Evolutionary conservation across 2,329 filamentous ascomycete genomes (phyloP).

Genomic region (Ophiostoma sp.): DNA sequence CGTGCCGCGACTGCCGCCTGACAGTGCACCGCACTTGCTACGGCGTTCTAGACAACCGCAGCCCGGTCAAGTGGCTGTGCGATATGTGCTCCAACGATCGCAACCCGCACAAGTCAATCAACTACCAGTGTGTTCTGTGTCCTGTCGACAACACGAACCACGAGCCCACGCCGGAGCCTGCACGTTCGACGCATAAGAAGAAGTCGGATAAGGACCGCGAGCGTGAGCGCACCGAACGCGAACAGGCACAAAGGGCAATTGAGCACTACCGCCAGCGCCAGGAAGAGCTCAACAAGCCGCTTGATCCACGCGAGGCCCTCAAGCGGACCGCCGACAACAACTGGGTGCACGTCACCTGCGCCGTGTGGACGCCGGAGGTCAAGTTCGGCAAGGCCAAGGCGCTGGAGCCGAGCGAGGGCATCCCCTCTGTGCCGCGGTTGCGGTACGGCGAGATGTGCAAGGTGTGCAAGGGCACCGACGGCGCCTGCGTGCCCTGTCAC

Average conservation of each 20-base stretch:
- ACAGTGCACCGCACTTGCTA: slow-evolving; percentile 92
- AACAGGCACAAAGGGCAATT: slow-evolving; percentile 70
- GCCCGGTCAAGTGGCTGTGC: slow-evolving; percentile 79
- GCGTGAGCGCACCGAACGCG: slow-evolving; percentile 78
- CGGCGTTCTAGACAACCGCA: slow-evolving; percentile 67
- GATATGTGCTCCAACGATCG: slow-evolving; percentile 96
- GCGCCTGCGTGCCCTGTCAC: slow-evolving; percentile 81
- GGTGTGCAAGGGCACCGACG: slow-evolving; percentile 65
- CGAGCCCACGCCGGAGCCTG: slow-evolving; percentile 70
- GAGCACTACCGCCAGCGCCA: slow-evolving; percentile 81
- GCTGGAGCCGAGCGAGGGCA: slow-evolving; percentile 81
- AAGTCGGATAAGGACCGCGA: slow-evolving; percentile 81
- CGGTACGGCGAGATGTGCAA: slow-evolving; percentile 75
- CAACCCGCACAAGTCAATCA: slow-evolving; percentile 84
- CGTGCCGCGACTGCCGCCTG: slow-evolving; percentile 82
- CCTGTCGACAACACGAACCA: slow-evolving; percentile 74
- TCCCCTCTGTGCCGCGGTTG: slow-evolving; percentile 66
- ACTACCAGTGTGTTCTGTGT: slow-evolving; percentile 90
- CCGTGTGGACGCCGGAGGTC: slow-evolving; percentile 85
- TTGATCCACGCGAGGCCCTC: slow-evolving; percentile 79
- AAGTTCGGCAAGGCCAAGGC: slow-evolving; percentile 83
- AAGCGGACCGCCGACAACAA: slow-evolving; percentile 96
- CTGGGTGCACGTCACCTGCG: slow-evolving; percentile 94
- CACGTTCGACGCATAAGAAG: slow-evolving; percentile 80
- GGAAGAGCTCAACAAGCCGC: slow-evolving; percentile 73